A percentile compares a stretch with the other conserved stretches of the same genome.
Conservation (phyloP, 352 stramenopile genomes). For the Chrysophaeum taylorii region DNA sequence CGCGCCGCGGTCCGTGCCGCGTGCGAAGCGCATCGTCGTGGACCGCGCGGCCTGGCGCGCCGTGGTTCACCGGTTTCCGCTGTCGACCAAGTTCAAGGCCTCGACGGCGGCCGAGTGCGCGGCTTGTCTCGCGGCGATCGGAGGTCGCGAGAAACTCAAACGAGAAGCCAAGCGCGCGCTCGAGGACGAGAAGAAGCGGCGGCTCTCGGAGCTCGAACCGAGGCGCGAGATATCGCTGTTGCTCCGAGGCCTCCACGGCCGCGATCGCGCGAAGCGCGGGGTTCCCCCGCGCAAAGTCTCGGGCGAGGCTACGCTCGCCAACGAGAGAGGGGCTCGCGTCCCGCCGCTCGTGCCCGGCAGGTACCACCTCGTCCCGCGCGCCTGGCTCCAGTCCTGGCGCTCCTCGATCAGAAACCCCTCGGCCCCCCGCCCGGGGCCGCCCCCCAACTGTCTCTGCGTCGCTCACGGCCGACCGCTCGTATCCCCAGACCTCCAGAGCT, state of each 20-base stretch:
- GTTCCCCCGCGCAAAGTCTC: neutral
- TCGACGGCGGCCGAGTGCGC: neutral
- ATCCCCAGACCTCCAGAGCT: neutral
- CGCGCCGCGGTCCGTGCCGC: neutral
- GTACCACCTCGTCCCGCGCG: constrained; percentile 8
- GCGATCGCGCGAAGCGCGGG: constrained; percentile 2
- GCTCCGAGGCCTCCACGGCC: neutral
- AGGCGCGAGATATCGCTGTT: neutral
- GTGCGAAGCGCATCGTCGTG: constrained; percentile 1
- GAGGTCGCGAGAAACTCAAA: neutral
- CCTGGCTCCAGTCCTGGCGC: neutral
- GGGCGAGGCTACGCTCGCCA: no score
- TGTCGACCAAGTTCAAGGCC: constrained; percentile 11
- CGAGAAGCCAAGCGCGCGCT: no score
- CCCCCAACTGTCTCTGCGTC: neutral
- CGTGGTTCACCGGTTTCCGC: neutral
- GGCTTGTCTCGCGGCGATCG: neutral
- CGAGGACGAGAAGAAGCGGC: neutral
- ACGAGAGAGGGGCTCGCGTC: neutral
- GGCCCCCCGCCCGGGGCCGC: neutral
- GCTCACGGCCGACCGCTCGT: neutral
- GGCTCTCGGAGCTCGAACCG: neutral
- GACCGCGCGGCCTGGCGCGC: neutral
- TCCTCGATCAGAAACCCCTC: neutral
- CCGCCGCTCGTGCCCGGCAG: neutral